A percentile compares a stretch with the other conserved stretches of the same genome.
Conservation (phyloP, 2,329 filamentous ascomycete genomes). For the Trichoderma simmonsii region DNA sequence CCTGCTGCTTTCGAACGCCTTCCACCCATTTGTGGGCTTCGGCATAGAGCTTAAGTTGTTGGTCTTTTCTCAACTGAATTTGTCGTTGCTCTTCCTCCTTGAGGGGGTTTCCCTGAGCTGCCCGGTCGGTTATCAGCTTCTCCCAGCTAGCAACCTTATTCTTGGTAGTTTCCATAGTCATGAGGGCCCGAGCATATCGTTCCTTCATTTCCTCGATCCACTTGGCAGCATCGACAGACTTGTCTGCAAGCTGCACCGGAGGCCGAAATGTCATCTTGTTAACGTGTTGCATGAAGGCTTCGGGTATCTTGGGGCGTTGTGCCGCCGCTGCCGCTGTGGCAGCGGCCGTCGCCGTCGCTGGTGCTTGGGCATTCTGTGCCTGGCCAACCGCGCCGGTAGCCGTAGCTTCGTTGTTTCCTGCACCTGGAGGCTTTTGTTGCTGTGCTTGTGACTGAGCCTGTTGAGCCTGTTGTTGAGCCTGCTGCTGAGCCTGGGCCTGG, state of each 20-base stretch:
- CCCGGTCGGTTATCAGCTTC: slow-evolving; percentile 40
- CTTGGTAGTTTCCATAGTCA: slow-evolving; percentile 48
- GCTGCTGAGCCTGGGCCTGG: slow-evolving; percentile 21
- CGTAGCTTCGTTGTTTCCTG: background rate
- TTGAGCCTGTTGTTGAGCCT: slow-evolving; percentile 19
- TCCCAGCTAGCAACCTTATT: slow-evolving; percentile 43
- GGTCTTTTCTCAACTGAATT: slow-evolving; percentile 43
- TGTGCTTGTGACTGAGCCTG: slow-evolving; percentile 22
- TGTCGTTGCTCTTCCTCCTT: slow-evolving; percentile 47
- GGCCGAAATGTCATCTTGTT: slow-evolving; percentile 47
- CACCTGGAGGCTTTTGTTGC: slow-evolving; percentile 18
- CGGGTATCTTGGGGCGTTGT: slow-evolving; percentile 37
- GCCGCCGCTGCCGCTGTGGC: slow-evolving; percentile 18
- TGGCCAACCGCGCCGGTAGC: slow-evolving; percentile 20
- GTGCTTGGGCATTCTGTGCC: slow-evolving; percentile 24
- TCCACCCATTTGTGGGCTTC: slow-evolving; percentile 50
- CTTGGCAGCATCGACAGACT: slow-evolving; percentile 43
- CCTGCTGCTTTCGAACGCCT: slow-evolving; percentile 46
- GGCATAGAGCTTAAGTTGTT: slow-evolving; percentile 42
- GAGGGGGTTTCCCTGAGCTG: slow-evolving; percentile 42
- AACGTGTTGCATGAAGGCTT: slow-evolving; percentile 46
- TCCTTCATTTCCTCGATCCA: slow-evolving; percentile 49
- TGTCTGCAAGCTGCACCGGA: slow-evolving; percentile 42
- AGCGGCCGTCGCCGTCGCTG: slow-evolving; percentile 19
- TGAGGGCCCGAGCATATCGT: slow-evolving; percentile 46